Evolutionary conservation across 345 rosid species (phyloP).

Genomic region (Populus simonii): DNA sequence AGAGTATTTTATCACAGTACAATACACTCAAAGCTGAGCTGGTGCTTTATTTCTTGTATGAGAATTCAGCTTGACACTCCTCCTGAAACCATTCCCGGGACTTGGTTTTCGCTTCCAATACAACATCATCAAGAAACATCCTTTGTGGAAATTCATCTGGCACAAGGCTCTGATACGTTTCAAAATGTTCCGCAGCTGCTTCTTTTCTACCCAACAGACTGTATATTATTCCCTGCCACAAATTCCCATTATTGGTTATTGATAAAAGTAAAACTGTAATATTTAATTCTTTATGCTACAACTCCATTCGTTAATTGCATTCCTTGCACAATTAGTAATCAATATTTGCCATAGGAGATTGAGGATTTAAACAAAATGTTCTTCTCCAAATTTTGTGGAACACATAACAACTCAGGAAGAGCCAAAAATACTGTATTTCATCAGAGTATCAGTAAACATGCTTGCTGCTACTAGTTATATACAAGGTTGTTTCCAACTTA

Average conservation of each 20-base stretch:
- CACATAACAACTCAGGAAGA: not conserved
- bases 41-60: conserved; percentile 12
- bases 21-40: not conserved
- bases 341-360: not conserved
- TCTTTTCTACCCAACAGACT: conserved; percentile 66
- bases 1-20: not conserved
- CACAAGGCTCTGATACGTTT: conserved; percentile 64
- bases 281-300: not conserved
- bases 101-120: conserved; percentile 59
- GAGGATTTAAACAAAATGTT: not conserved
- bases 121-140: conserved; percentile 75
- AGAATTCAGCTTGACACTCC: conserved; percentile 50
- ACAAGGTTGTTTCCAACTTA: not conserved
- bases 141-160: conserved; percentile 89
- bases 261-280: not conserved
- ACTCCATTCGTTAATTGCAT: not conserved
- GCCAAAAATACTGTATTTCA: not conserved
- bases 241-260: not conserved
- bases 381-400: not conserved
- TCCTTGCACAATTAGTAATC: not conserved
- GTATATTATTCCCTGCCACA: conserved; percentile 74
- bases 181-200: conserved; percentile 81
- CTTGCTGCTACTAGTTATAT: not conserved
- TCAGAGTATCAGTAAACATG: not conserved
- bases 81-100: conserved; percentile 51